Conservation (phyloP, 805 yeast species). For the Kodamaea laetipori region DNA sequence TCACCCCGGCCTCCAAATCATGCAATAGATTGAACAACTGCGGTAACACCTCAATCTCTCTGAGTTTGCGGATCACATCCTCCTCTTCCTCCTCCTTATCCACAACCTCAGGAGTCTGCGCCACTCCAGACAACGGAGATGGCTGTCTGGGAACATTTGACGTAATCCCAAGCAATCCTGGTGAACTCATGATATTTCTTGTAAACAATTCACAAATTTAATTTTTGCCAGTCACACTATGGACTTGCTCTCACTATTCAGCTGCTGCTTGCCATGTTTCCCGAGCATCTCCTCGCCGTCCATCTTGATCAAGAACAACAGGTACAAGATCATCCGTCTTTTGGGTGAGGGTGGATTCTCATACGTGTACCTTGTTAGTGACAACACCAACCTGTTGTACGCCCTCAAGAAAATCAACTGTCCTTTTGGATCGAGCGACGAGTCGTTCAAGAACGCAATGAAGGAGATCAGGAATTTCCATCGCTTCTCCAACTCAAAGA, state of each 20-base stretch:
- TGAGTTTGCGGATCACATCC: slow-evolving; percentile 24
- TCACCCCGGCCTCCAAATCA: slow-evolving; percentile 35
- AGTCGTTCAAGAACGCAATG: slow-evolving; percentile 61
- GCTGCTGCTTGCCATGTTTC: slow-evolving; percentile 48
- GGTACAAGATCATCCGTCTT: slow-evolving; percentile 65
- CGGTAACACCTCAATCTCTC: slow-evolving; percentile 37
- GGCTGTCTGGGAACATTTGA: background rate
- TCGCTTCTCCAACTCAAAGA: slow-evolving; percentile 54
- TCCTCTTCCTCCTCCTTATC: slow-evolving; percentile 14
- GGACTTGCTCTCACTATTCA: slow-evolving; percentile 25
- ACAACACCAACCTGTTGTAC: slow-evolving; percentile 47
- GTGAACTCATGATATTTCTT: no score
- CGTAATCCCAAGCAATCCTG: background rate
- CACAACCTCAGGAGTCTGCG: slow-evolving; percentile 8
- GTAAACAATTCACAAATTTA: background rate
- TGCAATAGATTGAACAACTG: slow-evolving; percentile 39
- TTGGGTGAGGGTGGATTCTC: slow-evolving; percentile 91
- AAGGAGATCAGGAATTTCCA: slow-evolving; percentile 76
- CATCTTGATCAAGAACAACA: slow-evolving; percentile 60
- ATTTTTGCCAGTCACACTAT: slow-evolving; percentile 15
- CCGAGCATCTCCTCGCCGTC: slow-evolving; percentile 52
- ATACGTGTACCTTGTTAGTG: slow-evolving; percentile 75
- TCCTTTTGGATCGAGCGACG: slow-evolving; percentile 80
- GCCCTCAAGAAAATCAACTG: slow-evolving; percentile 88
- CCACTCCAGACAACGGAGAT: slow-evolving; percentile 2